Conservation (phyloP, 1,284 basidiomycete genomes). For the Jaminaea rosea region DNA sequence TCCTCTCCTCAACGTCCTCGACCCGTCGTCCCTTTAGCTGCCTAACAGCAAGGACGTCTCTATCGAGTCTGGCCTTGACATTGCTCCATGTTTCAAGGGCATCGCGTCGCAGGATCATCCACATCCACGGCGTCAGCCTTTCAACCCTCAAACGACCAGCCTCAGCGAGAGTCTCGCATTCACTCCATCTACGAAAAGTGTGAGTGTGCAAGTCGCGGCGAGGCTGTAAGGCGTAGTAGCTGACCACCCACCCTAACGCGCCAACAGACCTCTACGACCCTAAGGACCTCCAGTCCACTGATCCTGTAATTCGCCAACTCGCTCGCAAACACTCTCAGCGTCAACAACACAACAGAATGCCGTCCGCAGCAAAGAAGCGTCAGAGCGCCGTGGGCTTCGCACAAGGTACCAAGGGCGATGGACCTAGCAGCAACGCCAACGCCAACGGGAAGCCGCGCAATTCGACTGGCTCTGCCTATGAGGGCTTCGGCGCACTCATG, state of each 20-base stretch:
- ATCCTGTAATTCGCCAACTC: constrained; percentile 23
- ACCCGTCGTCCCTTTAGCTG: too few species aligned
- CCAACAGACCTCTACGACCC: constrained; percentile 23
- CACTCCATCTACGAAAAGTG: constrained; percentile 35
- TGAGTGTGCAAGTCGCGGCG: background rate
- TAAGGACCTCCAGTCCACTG: constrained; percentile 23
- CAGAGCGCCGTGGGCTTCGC: constrained; percentile 19
- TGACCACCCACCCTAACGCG: background rate
- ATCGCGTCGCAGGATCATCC: too few species aligned
- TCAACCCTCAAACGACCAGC: too few species aligned
- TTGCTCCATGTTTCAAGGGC: too few species aligned
- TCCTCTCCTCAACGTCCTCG: too few species aligned
- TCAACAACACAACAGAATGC: constrained; percentile 9
- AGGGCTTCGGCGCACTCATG: constrained; percentile 7
- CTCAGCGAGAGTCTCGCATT: constrained; percentile 25
- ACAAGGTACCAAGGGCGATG: constrained; percentile 15
- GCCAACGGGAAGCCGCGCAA: background rate
- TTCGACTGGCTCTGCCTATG: constrained; percentile 1
- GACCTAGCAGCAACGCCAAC: constrained; percentile 4
- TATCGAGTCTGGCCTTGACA: too few species aligned
- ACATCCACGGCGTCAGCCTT: too few species aligned
- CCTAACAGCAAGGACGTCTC: too few species aligned
- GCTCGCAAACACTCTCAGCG: constrained; percentile 22
- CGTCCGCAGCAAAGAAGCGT: constrained; percentile 3
- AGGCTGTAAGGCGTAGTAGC: background rate